Percentiles rank a stretch among this genome's conserved stretches.
phyloP scores from a whole-genome alignment of 495 filamentous ascomycete species.

The Copromyces sp. region DNA sequence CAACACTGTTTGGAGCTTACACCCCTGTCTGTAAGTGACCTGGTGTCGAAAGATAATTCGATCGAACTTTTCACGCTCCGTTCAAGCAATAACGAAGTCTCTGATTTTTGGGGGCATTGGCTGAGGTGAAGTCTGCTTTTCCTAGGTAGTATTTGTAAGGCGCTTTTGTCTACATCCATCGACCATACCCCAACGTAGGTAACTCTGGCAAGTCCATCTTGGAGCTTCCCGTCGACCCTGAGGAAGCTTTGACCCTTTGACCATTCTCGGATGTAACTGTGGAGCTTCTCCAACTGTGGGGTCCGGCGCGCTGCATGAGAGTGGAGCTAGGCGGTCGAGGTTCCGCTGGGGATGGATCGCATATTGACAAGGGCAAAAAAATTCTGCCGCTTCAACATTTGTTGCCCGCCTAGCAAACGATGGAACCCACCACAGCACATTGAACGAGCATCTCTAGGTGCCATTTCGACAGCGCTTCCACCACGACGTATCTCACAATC shows the following conservation, averaged over 20 bases:
- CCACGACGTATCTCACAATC: not conserved
- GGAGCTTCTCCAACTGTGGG: not conserved
- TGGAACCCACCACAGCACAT: not conserved
- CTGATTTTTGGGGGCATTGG: not conserved
- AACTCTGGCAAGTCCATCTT: not conserved
- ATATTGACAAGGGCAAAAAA: not conserved
- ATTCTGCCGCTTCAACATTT: not conserved
- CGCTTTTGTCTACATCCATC: not conserved
- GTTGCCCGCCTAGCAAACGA: not conserved
- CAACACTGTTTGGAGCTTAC: not conserved
- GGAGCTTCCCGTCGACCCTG: not conserved
- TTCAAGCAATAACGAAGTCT: not conserved
- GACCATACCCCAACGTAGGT: not conserved
- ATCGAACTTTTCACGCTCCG: not conserved
- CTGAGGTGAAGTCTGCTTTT: not conserved
- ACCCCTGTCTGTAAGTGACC: not conserved
- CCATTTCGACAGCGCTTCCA: not conserved
- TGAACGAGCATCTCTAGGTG: not conserved
- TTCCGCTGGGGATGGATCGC: not conserved
- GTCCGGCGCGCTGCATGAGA: not conserved
- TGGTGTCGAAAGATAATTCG: not conserved
- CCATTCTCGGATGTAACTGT: not conserved
- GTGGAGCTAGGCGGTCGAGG: not conserved
- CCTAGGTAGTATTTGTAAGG: not conserved
- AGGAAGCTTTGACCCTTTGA: not conserved